Percentiles rank a stretch among this genome's conserved stretches.
Conservation (phyloP, 148 eudicot genomes). For the Chenopodium suecicum region DNA sequence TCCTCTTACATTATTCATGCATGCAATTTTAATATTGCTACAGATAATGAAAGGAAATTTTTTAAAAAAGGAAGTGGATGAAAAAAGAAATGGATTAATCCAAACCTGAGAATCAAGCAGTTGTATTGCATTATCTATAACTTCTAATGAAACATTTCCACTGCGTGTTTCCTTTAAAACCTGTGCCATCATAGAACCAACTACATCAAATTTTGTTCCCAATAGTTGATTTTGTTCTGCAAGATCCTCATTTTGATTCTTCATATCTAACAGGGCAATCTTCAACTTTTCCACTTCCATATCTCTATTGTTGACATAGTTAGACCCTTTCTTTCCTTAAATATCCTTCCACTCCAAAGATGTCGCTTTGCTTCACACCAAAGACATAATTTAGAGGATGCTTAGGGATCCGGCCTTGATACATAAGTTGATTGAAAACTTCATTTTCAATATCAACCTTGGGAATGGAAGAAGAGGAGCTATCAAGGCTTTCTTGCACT, state of each 20-base stretch:
- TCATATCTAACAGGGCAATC: background rate
- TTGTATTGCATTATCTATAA: background rate
- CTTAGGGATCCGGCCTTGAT: background rate
- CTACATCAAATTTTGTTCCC: no score
- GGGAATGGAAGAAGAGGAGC: background rate
- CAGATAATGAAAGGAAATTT: no score
- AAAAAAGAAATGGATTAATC: no score
- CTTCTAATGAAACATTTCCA: background rate
- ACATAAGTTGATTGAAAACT: background rate
- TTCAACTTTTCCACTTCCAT: background rate
- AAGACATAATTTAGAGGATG: constrained; percentile 3
- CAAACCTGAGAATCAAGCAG: no score
- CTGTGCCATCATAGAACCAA: background rate
- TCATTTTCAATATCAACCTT: constrained; percentile 4
- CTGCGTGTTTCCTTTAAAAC: background rate
- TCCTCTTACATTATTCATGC: no score
- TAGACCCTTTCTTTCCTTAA: background rate
- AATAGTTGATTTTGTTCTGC: no score
- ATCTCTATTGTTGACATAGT: background rate
- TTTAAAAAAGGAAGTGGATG: no score
- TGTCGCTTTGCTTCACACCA: background rate
- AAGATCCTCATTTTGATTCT: background rate
- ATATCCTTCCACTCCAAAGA: background rate
- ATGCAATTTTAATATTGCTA: no score
- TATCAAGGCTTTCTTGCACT: background rate